Evolutionary conservation across 257 asterid genomes (phyloP).

Genomic region (Solanum ossicruentum): DNA sequence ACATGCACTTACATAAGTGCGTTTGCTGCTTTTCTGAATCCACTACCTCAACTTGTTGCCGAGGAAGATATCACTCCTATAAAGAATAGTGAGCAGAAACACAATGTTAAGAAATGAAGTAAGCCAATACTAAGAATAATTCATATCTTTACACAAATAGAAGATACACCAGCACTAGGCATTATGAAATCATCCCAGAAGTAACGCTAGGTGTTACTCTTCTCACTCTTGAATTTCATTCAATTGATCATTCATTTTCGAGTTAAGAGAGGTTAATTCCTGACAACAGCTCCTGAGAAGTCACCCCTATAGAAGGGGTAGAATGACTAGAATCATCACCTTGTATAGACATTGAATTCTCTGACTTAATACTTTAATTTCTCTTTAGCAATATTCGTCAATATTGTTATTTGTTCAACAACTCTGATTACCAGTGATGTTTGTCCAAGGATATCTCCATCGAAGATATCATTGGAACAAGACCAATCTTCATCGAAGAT

Average conservation of each 20-base stretch:
- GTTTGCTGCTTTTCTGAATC: not conserved
- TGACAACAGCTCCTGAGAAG: no score
- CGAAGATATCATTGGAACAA: not conserved
- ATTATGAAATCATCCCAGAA: not conserved
- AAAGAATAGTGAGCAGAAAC: not conserved
- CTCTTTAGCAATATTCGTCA: not conserved
- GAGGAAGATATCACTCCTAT: conserved; percentile 4
- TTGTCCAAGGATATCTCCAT: not conserved
- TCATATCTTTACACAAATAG: not conserved
- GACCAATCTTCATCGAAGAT: not conserved
- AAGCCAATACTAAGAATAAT: not conserved
- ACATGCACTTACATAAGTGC: not conserved
- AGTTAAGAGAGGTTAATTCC: no score
- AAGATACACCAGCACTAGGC: not conserved
- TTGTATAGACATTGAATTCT: not conserved
- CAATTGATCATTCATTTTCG: no score
- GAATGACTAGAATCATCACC: not conserved
- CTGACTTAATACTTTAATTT: not conserved
- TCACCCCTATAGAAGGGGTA: not conserved
- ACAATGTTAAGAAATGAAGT: not conserved
- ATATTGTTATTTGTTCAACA: not conserved
- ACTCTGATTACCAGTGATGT: not conserved
- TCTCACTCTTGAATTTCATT: no score
- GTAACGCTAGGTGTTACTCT: not conserved
- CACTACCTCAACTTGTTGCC: conserved; percentile 2